A percentile compares a stretch with the other conserved stretches of the same genome.
phyloP scores from a whole-genome alignment of 78 protist genomes.

The Mantamonas sphyraenae region DNA sequence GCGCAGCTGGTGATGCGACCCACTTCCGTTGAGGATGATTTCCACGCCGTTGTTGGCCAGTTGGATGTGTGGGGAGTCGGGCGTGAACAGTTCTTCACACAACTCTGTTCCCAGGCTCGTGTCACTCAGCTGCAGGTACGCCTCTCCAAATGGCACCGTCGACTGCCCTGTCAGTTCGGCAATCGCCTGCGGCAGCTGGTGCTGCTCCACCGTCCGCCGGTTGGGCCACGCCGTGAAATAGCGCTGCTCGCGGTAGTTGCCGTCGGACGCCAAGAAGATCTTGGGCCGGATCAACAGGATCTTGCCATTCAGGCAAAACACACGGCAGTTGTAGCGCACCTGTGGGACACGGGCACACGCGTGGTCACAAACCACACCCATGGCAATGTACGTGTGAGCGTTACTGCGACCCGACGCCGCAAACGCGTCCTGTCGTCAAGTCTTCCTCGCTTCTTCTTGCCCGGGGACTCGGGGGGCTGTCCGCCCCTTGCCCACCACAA shows the following conservation, averaged over 20 bases:
- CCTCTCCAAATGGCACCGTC: slow-evolving; percentile 60
- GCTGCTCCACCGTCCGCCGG: background rate
- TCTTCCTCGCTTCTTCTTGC: background rate
- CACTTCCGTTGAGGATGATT: slow-evolving; percentile 73
- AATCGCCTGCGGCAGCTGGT: background rate
- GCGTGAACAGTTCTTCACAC: slow-evolving; percentile 80
- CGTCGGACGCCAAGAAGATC: slow-evolving; percentile 65
- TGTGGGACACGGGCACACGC: slow-evolving; percentile 10
- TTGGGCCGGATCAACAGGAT: slow-evolving; percentile 72
- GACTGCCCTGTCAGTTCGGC: background rate
- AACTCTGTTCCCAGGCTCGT: slow-evolving; percentile 45
- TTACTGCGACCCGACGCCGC: no score
- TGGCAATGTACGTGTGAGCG: no score
- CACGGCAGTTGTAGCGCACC: slow-evolving; percentile 75
- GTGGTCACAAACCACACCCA: background rate
- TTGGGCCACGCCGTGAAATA: slow-evolving; percentile 68
- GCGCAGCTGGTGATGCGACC: slow-evolving; percentile 76
- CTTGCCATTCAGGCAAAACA: slow-evolving; percentile 20
- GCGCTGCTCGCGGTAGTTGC: slow-evolving; percentile 80
- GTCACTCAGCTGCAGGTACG: slow-evolving; percentile 26
- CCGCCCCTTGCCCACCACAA: background rate
- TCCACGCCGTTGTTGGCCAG: slow-evolving; percentile 58
- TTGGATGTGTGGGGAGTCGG: slow-evolving; percentile 45
- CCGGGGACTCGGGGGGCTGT: background rate
- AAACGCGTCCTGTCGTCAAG: background rate